Evolutionary conservation across 1,139 yeast species (phyloP).

Genomic region (Magnusiomyces ingens): DNA sequence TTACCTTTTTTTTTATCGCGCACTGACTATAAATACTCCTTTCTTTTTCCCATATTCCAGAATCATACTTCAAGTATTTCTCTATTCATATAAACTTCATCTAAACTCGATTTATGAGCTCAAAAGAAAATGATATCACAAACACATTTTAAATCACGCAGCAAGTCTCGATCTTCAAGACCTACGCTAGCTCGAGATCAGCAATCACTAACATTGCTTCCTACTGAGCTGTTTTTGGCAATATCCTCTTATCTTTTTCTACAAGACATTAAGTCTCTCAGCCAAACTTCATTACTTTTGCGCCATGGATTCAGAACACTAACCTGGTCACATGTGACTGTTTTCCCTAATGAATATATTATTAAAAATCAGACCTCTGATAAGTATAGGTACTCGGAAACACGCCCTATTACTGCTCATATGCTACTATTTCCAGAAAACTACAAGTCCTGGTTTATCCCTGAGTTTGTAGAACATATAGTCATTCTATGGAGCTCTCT

Average conservation of each 20-base stretch:
- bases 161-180: too few species aligned
- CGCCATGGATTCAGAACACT: not conserved
- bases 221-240: too few species aligned
- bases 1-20: too few species aligned
- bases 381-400: not conserved
- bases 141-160: too few species aligned
- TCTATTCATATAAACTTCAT: too few species aligned
- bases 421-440: conserved; percentile 1
- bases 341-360: not conserved
- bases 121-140: too few species aligned
- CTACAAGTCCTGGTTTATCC: not conserved
- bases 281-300: not conserved
- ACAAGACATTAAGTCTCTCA: conserved; percentile 1
- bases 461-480: not conserved
- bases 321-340: conserved; percentile 1
- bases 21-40: too few species aligned
- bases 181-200: too few species aligned
- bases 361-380: not conserved
- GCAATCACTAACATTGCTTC: not conserved
- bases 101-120: too few species aligned
- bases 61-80: too few species aligned
- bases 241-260: not conserved
- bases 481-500: not conserved
- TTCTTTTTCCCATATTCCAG: too few species aligned
- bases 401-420: not conserved